Conservation (phyloP, 306 rosid genomes). For the Casuarina equisetifolia region DNA sequence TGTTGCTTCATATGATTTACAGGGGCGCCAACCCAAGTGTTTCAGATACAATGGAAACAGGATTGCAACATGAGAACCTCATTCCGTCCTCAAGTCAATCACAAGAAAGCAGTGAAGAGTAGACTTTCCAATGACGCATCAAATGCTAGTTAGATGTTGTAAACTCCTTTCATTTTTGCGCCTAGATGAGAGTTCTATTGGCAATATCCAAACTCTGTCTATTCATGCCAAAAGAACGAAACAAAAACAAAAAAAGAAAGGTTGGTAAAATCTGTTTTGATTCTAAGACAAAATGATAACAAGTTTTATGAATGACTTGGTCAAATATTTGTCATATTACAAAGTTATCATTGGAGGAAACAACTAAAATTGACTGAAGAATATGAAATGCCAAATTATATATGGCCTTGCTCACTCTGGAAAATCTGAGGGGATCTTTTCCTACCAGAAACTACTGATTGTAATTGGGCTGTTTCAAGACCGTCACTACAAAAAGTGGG, state of each 20-base stretch:
- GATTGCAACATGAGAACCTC: constrained; percentile 22
- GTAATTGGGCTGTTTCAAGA: background rate
- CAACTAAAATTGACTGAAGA: no score
- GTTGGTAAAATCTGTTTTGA: no score
- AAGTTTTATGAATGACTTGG: background rate
- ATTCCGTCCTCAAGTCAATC: constrained; percentile 1
- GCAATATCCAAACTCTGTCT: no score
- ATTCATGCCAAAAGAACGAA: no score
- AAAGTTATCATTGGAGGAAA: no score
- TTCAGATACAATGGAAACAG: constrained; percentile 18
- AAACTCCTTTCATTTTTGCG: no score
- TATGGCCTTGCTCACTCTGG: background rate
- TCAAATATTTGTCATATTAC: no score
- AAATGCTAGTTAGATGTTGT: background rate
- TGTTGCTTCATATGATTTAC: constrained; percentile 29
- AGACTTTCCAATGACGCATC: background rate
- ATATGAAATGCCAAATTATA: no score
- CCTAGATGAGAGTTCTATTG: background rate
- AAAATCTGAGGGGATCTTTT: background rate
- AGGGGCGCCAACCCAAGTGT: constrained; percentile 12
- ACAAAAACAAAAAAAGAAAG: no score
- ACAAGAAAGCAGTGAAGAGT: background rate
- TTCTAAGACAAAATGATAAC: no score
- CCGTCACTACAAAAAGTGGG: background rate
- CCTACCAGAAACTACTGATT: background rate